A percentile compares a stretch with the other conserved stretches of the same genome.
phyloP scores from a whole-genome alignment of 345 rosid species.

The Eutrema yunnanense region DNA sequence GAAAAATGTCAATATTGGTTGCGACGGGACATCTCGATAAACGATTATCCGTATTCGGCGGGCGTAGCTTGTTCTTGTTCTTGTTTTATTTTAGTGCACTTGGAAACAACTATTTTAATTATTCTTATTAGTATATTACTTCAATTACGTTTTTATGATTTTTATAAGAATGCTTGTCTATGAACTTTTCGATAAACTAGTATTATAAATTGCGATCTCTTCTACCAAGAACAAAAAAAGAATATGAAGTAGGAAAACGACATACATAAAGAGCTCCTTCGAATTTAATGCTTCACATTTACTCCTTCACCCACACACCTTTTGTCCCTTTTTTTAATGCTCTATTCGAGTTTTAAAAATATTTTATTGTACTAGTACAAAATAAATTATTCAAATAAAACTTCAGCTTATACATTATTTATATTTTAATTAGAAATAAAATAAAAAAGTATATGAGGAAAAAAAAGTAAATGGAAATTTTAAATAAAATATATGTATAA shows the following conservation, averaged over 20 bases:
- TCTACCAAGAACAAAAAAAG: conserved; percentile 9
- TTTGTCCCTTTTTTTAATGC: conserved; percentile 20
- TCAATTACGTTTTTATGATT: neutral
- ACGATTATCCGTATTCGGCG: conserved; percentile 11
- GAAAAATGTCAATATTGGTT: neutral
- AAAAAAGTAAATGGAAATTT: neutral
- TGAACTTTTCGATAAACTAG: neutral
- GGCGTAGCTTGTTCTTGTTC: neutral
- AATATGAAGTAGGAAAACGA: conserved; percentile 26
- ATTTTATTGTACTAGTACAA: neutral
- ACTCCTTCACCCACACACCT: conserved; percentile 30
- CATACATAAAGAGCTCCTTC: conserved; percentile 20
- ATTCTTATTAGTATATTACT: neutral
- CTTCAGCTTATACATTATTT: neutral
- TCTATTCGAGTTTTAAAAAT: neutral
- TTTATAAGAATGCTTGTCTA: conserved; percentile 29
- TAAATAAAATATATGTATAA: neutral
- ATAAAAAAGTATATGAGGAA: too few relatives aligned
- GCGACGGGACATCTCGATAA: conserved; percentile 21
- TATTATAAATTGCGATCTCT: conserved; percentile 9
- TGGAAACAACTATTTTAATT: neutral
- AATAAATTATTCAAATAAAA: neutral
- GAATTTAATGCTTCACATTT: conserved; percentile 30
- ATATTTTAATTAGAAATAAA: too few relatives aligned
- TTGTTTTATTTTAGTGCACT: neutral